Percentiles rank a stretch among this genome's conserved stretches.
phyloP scores from a whole-genome alignment of 192 early-diverging fungal genomes.

The Coemansia sp. region DNA sequence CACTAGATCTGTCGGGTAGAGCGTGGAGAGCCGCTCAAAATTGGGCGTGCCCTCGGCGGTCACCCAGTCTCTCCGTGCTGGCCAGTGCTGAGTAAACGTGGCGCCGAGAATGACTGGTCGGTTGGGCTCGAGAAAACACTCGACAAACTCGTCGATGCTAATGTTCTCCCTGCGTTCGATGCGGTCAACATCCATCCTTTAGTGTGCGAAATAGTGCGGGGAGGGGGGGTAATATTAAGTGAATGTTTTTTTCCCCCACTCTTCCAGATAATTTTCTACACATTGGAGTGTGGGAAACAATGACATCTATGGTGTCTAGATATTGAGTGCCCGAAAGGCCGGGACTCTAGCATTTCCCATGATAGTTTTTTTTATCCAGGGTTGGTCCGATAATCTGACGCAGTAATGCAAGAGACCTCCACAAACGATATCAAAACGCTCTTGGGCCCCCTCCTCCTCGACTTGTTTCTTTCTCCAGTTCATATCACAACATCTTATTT shows the following conservation, averaged over 20 bases:
- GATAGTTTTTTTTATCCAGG: neutral
- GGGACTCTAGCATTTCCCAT: neutral
- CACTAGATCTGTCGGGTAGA: slow-evolving; percentile 39
- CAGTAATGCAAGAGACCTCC: neutral
- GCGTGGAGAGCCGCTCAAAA: slow-evolving; percentile 38
- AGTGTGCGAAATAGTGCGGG: neutral
- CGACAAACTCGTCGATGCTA: slow-evolving; percentile 35
- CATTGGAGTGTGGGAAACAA: neutral
- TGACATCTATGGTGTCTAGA: neutral
- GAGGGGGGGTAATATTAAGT: neutral
- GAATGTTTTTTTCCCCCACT: neutral
- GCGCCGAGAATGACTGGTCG: slow-evolving; percentile 29
- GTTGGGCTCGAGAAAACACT: slow-evolving; percentile 26
- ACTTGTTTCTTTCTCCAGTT: neutral
- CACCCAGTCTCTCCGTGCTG: slow-evolving; percentile 61
- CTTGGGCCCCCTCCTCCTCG: neutral
- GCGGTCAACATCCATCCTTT: slow-evolving; percentile 9
- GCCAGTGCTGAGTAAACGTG: slow-evolving; percentile 44
- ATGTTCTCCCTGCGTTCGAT: slow-evolving; percentile 35
- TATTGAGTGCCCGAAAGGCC: neutral
- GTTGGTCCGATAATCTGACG: neutral
- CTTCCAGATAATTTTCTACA: neutral
- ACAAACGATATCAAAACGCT: neutral
- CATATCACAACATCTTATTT: neutral
- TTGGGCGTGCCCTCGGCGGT: slow-evolving; percentile 4